Evolutionary conservation across 192 early-diverging fungal species (phyloP).

Genomic region (Chytriomyces sp.): DNA sequence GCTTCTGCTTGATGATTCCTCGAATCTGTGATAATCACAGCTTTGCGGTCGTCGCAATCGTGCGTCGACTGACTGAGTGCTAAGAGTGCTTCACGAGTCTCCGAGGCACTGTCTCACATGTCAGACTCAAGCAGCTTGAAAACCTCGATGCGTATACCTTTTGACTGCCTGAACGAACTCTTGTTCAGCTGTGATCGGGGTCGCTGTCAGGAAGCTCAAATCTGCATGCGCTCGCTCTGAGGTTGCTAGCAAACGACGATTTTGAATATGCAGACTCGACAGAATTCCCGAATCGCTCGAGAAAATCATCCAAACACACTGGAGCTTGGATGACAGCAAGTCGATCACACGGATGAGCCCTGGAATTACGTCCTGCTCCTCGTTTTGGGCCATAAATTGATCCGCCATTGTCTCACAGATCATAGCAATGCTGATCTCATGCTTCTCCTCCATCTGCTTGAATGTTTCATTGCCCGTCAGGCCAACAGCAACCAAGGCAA

Average conservation of each 20-base stretch:
- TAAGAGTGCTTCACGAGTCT: too few species aligned
- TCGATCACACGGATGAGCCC: slow-evolving; percentile 17
- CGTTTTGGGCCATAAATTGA: neutral
- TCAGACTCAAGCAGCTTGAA: too few species aligned
- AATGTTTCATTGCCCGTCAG: neutral
- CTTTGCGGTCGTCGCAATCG: too few species aligned
- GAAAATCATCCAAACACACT: slow-evolving; percentile 28
- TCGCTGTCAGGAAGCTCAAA: neutral
- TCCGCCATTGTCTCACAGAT: neutral
- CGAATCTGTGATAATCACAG: too few species aligned
- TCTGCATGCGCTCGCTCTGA: neutral
- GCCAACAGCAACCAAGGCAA: neutral
- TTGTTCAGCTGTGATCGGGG: neutral
- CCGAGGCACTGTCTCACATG: too few species aligned
- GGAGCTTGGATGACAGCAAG: slow-evolving; percentile 10
- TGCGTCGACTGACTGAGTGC: too few species aligned
- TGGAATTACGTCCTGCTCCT: neutral
- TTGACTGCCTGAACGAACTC: neutral
- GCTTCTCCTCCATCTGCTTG: neutral
- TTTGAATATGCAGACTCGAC: neutral
- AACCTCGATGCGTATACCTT: too few species aligned
- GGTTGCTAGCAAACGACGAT: neutral
- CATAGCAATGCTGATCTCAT: too few species aligned
- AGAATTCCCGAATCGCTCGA: neutral
- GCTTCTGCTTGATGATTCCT: too few species aligned